Percentiles rank a stretch among this genome's conserved stretches.
Conservation (phyloP, 208 protist species). For the Acanthamoeba castellanii region DNA sequence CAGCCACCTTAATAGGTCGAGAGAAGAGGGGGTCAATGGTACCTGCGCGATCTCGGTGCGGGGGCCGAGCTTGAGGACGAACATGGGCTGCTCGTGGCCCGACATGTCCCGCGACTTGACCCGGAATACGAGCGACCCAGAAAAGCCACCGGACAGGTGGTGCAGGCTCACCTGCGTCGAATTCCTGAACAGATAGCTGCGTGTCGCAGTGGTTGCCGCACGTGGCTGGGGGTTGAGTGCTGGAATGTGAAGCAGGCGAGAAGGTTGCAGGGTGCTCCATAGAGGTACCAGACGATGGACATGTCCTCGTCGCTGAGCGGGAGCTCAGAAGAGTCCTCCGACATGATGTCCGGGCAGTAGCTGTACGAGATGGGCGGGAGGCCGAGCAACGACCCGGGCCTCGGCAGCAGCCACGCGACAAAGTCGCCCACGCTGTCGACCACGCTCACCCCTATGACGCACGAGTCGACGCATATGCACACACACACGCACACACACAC, state of each 20-base stretch:
- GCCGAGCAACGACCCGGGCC: not conserved
- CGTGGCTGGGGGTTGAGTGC: too few relatives aligned
- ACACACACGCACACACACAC: not conserved
- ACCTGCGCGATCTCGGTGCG: conserved; percentile 41
- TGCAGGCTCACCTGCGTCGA: conserved; percentile 28
- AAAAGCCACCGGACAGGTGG: conserved; percentile 47
- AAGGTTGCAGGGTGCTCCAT: not conserved
- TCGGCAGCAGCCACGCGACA: conserved; percentile 49
- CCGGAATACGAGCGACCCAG: conserved; percentile 28
- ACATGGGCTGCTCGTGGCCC: conserved; percentile 53
- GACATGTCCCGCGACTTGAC: not conserved
- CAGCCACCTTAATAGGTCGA: not conserved
- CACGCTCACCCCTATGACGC: not conserved
- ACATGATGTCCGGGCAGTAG: not conserved
- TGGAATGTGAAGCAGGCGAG: not conserved
- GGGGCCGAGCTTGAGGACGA: conserved; percentile 38
- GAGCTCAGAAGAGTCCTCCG: not conserved
- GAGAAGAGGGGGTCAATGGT: not conserved
- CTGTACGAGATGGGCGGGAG: conserved; percentile 24
- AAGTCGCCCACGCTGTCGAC: conserved; percentile 51
- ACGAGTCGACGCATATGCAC: too few relatives aligned
- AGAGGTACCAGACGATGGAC: conserved; percentile 31
- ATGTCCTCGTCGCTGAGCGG: conserved; percentile 38
- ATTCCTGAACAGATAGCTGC: conserved; percentile 55
- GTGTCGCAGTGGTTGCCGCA: not conserved